These are phyloP conservation scores for Colletotrichum sidae DNA, from an alignment of 2,329 filamentous ascomycete species.

Conservation along the genomic window DNA sequence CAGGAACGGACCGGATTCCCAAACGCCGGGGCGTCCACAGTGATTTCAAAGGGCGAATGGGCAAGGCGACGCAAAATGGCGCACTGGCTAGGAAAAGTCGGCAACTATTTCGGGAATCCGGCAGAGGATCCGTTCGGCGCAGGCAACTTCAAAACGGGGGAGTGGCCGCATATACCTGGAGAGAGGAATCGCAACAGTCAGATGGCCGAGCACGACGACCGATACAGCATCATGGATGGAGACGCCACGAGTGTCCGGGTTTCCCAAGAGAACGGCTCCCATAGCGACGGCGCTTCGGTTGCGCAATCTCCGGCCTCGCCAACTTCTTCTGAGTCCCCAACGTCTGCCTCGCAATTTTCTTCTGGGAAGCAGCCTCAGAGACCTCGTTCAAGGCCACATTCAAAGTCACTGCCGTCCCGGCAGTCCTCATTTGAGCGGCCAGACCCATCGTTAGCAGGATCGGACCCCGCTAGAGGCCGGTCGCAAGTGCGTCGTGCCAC, in stretches of 20 bases:
- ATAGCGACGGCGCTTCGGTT: constrained; percentile 5
- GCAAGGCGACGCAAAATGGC: constrained; percentile 49
- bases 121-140: constrained; percentile 61
- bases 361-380: neutral
- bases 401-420: constrained; percentile 8
- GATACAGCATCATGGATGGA: constrained; percentile 49
- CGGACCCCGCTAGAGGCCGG: neutral
- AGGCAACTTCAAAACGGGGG: constrained; percentile 58
- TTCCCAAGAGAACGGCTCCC: constrained; percentile 44
- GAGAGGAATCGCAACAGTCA: constrained; percentile 58
- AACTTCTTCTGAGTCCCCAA: neutral
- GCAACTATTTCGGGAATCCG: constrained; percentile 59
- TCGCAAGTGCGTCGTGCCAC: neutral
- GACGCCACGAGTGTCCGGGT: constrained; percentile 45
- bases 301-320: constrained; percentile 15
- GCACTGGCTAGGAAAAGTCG: constrained; percentile 53
- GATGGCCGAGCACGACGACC: constrained; percentile 50
- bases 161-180: constrained; percentile 68
- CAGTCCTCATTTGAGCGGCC: constrained; percentile 8
- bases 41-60: constrained; percentile 34
- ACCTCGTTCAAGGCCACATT: neutral
- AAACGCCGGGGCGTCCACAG: neutral
- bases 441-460: neutral
- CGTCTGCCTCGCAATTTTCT: neutral
- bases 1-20: neutral